These are phyloP conservation scores for Nakataea oryzae DNA, from an alignment of 2,329 filamentous ascomycete species.

Conservation along the genomic window DNA sequence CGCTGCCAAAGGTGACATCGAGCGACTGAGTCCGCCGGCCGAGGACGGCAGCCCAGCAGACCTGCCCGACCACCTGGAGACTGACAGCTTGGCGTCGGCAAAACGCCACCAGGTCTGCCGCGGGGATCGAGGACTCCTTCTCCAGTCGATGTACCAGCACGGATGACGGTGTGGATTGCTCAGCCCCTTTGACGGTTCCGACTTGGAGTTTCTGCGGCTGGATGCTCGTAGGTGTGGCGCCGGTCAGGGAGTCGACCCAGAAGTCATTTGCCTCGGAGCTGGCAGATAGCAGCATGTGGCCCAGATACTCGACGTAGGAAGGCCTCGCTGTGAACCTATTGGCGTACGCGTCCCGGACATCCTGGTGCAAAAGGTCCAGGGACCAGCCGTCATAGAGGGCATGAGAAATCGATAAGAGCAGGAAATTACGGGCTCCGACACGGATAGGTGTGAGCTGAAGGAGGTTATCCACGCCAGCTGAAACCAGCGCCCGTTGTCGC, in stretches of 20 bases:
- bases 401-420: constrained; percentile 68
- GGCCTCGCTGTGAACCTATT: constrained; percentile 28
- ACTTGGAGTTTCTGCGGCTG: constrained; percentile 19
- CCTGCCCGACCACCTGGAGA: constrained; percentile 65
- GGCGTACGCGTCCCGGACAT: constrained; percentile 57
- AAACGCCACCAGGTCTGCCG: constrained; percentile 37
- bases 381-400: constrained; percentile 89
- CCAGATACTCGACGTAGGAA: constrained; percentile 42
- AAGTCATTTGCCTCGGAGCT: constrained; percentile 40
- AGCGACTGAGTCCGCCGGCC: constrained; percentile 51
- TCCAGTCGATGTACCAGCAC: constrained; percentile 30
- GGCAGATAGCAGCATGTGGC: constrained; percentile 36
- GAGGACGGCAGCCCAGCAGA: constrained; percentile 64
- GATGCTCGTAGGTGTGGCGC: constrained; percentile 24
- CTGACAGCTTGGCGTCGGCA: constrained; percentile 61
- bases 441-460: constrained; percentile 37
- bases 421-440: constrained; percentile 22
- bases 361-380: constrained; percentile 59
- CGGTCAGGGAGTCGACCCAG: constrained; percentile 60
- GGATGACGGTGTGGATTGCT: background rate
- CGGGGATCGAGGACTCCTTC: constrained; percentile 26
- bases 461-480: constrained; percentile 25
- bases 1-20: constrained; percentile 72
- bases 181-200: background rate
- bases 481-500: constrained; percentile 22